Conservation (phyloP, 116 monocot species). For the Phalaenopsis hybrid region DNA sequence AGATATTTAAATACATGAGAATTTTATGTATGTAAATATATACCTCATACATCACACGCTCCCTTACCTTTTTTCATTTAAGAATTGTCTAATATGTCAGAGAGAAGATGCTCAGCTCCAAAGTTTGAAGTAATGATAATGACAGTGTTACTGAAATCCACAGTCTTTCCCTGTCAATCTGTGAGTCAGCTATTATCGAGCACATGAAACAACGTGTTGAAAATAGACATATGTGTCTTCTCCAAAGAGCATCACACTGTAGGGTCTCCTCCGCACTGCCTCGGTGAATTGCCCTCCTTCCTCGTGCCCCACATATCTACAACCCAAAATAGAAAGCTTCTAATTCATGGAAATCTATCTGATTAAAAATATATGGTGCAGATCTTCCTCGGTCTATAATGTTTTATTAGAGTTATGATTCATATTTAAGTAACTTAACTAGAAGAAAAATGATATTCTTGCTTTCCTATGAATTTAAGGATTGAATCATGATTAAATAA, state of each 20-base stretch:
- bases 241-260: conserved; percentile 79
- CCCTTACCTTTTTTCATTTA: too few relatives aligned
- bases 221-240: conserved; percentile 70
- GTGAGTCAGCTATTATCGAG: conserved; percentile 86
- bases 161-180: conserved; percentile 75
- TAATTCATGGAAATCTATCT: neutral
- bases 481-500: too few relatives aligned
- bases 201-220: conserved; percentile 78
- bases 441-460: too few relatives aligned
- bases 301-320: conserved; percentile 81
- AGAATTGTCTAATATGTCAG: too few relatives aligned
- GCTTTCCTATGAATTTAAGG: too few relatives aligned
- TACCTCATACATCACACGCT: too few relatives aligned
- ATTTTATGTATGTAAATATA: too few relatives aligned
- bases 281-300: conserved; percentile 88
- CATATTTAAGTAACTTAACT: too few relatives aligned
- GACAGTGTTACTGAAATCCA: conserved; percentile 74
- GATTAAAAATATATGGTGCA: neutral
- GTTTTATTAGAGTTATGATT: too few relatives aligned
- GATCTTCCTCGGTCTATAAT: too few relatives aligned
- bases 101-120: too few relatives aligned
- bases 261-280: conserved; percentile 71
- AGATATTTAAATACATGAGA: too few relatives aligned
- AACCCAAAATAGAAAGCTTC: neutral
- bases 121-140: conserved; percentile 89